Evolutionary conservation across 352 stramenopile genomes (phyloP).

Genomic region (Aphanomyces cochlioides): DNA sequence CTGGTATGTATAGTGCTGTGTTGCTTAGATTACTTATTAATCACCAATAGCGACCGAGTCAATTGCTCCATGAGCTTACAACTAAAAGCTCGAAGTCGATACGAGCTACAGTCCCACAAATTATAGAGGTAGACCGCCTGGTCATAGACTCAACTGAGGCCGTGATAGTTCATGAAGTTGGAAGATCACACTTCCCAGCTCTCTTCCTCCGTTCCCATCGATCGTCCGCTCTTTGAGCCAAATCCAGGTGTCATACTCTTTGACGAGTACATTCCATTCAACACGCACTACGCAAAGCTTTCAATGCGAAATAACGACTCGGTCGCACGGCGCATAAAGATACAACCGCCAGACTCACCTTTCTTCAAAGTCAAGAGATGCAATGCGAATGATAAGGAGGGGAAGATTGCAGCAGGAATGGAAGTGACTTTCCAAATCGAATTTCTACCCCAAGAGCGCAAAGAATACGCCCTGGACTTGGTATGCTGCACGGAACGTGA

Average conservation of each 20-base stretch:
- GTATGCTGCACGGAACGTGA: slow-evolving; percentile 93
- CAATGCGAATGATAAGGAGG: slow-evolving; percentile 43
- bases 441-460: slow-evolving; percentile 88
- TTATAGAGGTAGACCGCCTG: slow-evolving; percentile 14
- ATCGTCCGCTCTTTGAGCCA: slow-evolving; percentile 86
- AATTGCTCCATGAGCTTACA: slow-evolving; percentile 27
- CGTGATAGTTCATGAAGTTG: slow-evolving; percentile 50
- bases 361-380: slow-evolving; percentile 77
- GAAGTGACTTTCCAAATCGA: slow-evolving; percentile 88
- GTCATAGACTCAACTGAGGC: no score
- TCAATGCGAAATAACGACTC: slow-evolving; percentile 91
- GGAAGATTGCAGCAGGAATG: slow-evolving; percentile 92
- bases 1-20: slow-evolving; percentile 13
- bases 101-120: not conserved
- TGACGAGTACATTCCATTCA: slow-evolving; percentile 90
- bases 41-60: slow-evolving; percentile 17
- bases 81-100: slow-evolving; percentile 15
- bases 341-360: slow-evolving; percentile 78
- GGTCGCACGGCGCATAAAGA: slow-evolving; percentile 86
- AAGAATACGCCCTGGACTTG: slow-evolving; percentile 86
- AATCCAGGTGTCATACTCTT: slow-evolving; percentile 84
- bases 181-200: slow-evolving; percentile 65
- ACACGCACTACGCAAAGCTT: slow-evolving; percentile 72
- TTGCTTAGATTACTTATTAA: not conserved
- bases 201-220: slow-evolving; percentile 67